phyloP scores from a whole-genome alignment of 108 stramenopile genomes.

The Stephanodiscus triporus region DNA sequence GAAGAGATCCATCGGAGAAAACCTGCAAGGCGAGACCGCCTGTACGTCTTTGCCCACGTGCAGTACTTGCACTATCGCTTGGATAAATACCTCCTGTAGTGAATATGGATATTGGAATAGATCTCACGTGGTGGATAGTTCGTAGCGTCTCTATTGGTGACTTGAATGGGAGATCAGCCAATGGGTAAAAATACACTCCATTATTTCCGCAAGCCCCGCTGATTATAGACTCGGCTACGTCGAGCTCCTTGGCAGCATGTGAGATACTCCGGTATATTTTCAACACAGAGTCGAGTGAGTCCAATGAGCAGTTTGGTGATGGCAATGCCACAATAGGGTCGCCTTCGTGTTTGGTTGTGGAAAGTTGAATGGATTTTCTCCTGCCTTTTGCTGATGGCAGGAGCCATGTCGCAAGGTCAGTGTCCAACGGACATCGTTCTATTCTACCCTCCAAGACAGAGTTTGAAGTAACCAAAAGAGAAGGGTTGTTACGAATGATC shows the following conservation, averaged over 20 bases:
- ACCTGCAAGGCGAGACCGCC: conserved; percentile 52
- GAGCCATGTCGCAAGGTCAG: conserved; percentile 22
- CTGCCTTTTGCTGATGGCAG: conserved; percentile 36
- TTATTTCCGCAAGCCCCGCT: conserved; percentile 15
- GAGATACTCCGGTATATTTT: conserved; percentile 20
- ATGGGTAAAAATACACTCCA: conserved; percentile 22
- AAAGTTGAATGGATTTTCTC: conserved; percentile 13
- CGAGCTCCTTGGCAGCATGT: conserved; percentile 23
- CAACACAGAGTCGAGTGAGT: conserved; percentile 23
- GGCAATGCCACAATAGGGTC: conserved; percentile 13
- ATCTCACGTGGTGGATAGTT: background rate
- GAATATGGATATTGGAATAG: conserved; percentile 31
- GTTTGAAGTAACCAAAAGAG: conserved; percentile 38
- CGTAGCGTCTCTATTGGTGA: background rate
- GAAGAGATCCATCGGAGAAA: conserved; percentile 21
- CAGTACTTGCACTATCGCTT: conserved; percentile 24
- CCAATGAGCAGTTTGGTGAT: background rate
- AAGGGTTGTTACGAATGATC: conserved; percentile 48
- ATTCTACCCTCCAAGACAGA: conserved; percentile 33
- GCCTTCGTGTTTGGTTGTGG: background rate
- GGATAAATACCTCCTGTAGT: conserved; percentile 47
- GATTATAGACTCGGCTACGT: conserved; percentile 15
- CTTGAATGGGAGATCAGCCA: conserved; percentile 1
- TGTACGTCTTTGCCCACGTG: conserved; percentile 39
- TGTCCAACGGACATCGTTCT: conserved; percentile 9